Conservation (phyloP, 257 asterid species). For the Przewalskia tangutica region DNA sequence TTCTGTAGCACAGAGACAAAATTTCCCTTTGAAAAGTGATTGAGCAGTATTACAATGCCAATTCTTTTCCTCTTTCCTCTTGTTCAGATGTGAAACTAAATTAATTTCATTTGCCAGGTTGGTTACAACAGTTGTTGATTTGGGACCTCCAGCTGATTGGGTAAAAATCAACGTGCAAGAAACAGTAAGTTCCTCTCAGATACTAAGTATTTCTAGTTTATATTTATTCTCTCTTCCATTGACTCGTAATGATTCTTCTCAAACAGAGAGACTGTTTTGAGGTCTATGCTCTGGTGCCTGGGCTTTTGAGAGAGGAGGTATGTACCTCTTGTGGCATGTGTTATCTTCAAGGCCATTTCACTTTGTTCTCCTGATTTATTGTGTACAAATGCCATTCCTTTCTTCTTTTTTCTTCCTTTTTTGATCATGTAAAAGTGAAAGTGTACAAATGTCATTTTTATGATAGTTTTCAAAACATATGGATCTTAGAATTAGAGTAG, state of each 20-base stretch:
- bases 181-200: slow-evolving; percentile 45
- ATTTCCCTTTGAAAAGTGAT: background rate
- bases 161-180: slow-evolving; percentile 89
- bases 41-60: background rate
- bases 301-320: slow-evolving; percentile 93
- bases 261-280: slow-evolving; percentile 78
- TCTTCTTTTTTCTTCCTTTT: background rate
- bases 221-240: background rate
- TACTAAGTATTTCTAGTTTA: background rate
- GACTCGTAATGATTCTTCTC: slow-evolving; percentile 3
- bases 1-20: background rate
- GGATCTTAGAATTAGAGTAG: background rate
- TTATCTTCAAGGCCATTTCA: background rate
- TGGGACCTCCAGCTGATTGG: slow-evolving; percentile 96
- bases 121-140: slow-evolving; percentile 64
- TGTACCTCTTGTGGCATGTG: slow-evolving; percentile 7
- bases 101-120: slow-evolving; percentile 37
- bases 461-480: background rate
- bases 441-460: background rate
- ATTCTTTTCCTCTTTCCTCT: slow-evolving; percentile 4
- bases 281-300: slow-evolving; percentile 90
- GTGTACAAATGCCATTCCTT: background rate
- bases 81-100: slow-evolving; percentile 7
- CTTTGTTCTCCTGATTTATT: background rate
- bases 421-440: background rate